Evolutionary conservation across 306 rosid genomes (phyloP), one percentile per base, ranked within the genome.

Genomic region (Vigna radiata): DNA sequence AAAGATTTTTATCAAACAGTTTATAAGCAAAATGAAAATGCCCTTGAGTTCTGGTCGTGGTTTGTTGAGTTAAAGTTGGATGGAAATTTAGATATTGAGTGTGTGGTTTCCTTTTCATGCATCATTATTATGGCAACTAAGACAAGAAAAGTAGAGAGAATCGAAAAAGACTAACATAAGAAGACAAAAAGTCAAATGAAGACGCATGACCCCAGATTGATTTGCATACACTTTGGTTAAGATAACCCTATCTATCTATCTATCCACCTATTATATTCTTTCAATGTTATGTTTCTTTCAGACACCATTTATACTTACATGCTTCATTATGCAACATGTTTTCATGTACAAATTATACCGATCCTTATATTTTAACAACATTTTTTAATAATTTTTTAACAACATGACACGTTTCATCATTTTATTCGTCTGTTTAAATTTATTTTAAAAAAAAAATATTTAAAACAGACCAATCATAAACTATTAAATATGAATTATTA

Each of bases 41-140:
- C 27, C 33, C 33, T 29, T 29, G 33, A 29, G 33, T 29, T 33
- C 6, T 33, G 37, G n/a, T n/a, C n/a, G n/a, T n/a, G n/a, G n/a
- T n/a, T n/a, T n/a, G 50, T 36, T 19, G 39, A 54, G 76, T 71
- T 33, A 36, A 70, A 71, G 64, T 33, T 52, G 7, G 52, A 71
- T 36, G 27, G 18, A 5, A 23, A 52, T 25, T 25, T 25, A 31
- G 43, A 72, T 39, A 66, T 72, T 72, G 56, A 58, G 17, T 58
- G 56, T 73, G 68, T 56, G 56, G 68, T 37, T 56, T 73, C 77
- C 56, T 73, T 73, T 73, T 27, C 67, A 41, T 73, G 67, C 77
- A 53, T 58, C 77, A 53, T 58, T 73, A 55, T 41, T 37, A 56
- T 39, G 64, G 76, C 76, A 17, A 29, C 74, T 66, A 43, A 66